Evolutionary conservation across 2,329 filamentous ascomycete species (phyloP).

Genomic region (Whalleya microplaca): DNA sequence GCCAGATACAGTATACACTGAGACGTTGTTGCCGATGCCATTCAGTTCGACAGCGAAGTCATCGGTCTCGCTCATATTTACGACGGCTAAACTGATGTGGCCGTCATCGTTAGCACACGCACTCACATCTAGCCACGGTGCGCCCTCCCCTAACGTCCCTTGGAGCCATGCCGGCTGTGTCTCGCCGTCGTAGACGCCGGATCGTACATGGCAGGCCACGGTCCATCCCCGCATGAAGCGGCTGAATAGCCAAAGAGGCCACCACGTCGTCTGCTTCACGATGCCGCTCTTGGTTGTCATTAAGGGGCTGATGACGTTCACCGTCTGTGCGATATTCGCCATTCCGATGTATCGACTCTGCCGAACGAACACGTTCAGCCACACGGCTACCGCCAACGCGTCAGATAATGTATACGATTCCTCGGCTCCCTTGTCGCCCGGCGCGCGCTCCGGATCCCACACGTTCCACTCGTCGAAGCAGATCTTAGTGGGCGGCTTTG

Average conservation of each 20-base stretch:
- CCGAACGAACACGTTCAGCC: slow-evolving; percentile 76
- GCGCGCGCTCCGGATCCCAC: slow-evolving; percentile 74
- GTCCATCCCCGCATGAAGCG: slow-evolving; percentile 75
- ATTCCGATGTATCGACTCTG: slow-evolving; percentile 74
- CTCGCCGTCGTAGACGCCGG: slow-evolving; percentile 66
- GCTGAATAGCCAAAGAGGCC: slow-evolving; percentile 71
- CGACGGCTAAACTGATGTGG: slow-evolving; percentile 68
- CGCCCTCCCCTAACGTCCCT: slow-evolving; percentile 60
- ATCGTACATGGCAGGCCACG: slow-evolving; percentile 66
- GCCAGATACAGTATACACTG: slow-evolving; percentile 67
- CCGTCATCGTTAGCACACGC: slow-evolving; percentile 62
- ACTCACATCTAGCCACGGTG: slow-evolving; percentile 72
- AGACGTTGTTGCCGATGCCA: slow-evolving; percentile 57
- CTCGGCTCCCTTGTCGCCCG: slow-evolving; percentile 72
- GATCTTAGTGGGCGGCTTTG: slow-evolving; percentile 67
- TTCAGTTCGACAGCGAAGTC: slow-evolving; percentile 63
- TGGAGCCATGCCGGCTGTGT: slow-evolving; percentile 69
- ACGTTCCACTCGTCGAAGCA: slow-evolving; percentile 90
- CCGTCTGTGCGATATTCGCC: slow-evolving; percentile 77
- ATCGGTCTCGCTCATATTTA: slow-evolving; percentile 69
- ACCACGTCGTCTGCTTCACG: slow-evolving; percentile 75
- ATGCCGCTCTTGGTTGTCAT: slow-evolving; percentile 71
- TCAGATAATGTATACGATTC: slow-evolving; percentile 76
- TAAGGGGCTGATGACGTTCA: slow-evolving; percentile 78
- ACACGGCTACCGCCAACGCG: slow-evolving; percentile 73